phyloP scores from a whole-genome alignment of 306 rosid genomes.

The Vicia villosa region DNA sequence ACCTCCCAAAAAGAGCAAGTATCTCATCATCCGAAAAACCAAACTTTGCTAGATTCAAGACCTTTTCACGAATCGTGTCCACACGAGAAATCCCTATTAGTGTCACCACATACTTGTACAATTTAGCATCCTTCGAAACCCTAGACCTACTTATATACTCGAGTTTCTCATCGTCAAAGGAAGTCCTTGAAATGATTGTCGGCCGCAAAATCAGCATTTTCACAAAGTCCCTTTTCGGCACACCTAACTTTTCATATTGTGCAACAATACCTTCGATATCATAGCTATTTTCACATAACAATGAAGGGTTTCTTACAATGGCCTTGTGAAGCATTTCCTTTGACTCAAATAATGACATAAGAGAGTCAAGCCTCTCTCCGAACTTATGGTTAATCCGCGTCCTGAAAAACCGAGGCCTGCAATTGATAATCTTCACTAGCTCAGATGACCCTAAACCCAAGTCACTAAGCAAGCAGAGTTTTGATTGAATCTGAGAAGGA shows the following conservation, averaged over 20 bases:
- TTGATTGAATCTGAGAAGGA: slow-evolving; percentile 43
- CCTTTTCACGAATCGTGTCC: slow-evolving; percentile 63
- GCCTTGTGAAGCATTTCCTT: slow-evolving; percentile 62
- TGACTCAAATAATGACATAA: slow-evolving; percentile 60
- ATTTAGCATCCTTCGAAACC: slow-evolving; percentile 49
- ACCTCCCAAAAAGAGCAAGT: slow-evolving; percentile 51
- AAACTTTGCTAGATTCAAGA: slow-evolving; percentile 57
- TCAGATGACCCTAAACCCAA: slow-evolving; percentile 58
- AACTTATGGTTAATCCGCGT: slow-evolving; percentile 44
- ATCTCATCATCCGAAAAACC: slow-evolving; percentile 74
- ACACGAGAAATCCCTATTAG: slow-evolving; percentile 68
- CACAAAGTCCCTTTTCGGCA: slow-evolving; percentile 57
- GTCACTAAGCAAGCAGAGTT: slow-evolving; percentile 51
- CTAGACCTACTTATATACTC: slow-evolving; percentile 57
- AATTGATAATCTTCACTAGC: slow-evolving; percentile 60
- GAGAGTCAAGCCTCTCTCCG: slow-evolving; percentile 55
- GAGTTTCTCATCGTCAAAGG: slow-evolving; percentile 70
- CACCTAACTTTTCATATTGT: slow-evolving; percentile 60
- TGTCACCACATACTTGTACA: slow-evolving; percentile 76
- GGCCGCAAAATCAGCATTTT: slow-evolving; percentile 64
- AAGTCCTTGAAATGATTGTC: slow-evolving; percentile 60
- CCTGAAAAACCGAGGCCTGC: slow-evolving; percentile 62
- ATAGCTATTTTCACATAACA: slow-evolving; percentile 47
- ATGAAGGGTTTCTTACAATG: slow-evolving; percentile 72
- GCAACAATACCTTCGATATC: slow-evolving; percentile 46